A percentile compares a stretch with the other conserved stretches of the same genome.
Conservation (phyloP, 2,329 filamentous ascomycete species). For the Phyllosticta ampelicida region DNA sequence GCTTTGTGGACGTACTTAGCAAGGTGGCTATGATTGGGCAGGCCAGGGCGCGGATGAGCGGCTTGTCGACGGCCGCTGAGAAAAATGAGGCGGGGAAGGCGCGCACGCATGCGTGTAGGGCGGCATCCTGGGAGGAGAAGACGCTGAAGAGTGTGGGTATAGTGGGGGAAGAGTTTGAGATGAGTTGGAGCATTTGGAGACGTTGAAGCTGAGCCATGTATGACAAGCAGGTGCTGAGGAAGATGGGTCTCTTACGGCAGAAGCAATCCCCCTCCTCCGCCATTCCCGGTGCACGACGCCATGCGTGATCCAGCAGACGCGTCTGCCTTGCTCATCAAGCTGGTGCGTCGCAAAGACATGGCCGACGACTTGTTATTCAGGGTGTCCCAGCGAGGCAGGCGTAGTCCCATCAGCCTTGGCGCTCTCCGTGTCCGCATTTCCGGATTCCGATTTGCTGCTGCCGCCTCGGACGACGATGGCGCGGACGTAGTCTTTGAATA, state of each 20-base stretch:
- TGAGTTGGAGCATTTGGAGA: background rate
- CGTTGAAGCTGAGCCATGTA: background rate
- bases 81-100: background rate
- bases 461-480: background rate
- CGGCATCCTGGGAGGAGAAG: background rate
- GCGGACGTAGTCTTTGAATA: background rate
- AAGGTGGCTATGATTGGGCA: background rate
- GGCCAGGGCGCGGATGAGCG: background rate
- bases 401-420: background rate
- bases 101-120: background rate
- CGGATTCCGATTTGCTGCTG: too few species aligned
- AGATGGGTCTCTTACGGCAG: background rate
- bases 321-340: background rate
- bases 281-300: background rate
- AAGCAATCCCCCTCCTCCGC: background rate
- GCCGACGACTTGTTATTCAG: background rate
- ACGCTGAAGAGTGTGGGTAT: background rate
- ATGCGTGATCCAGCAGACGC: background rate
- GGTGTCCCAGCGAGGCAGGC: too few species aligned
- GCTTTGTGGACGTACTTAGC: background rate
- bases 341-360: background rate
- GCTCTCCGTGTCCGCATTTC: background rate
- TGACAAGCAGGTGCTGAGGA: background rate
- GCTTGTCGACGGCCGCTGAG: background rate
- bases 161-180: background rate